Conservation (phyloP, 768 basidiomycete species). For the Tephrocybe sp. region DNA sequence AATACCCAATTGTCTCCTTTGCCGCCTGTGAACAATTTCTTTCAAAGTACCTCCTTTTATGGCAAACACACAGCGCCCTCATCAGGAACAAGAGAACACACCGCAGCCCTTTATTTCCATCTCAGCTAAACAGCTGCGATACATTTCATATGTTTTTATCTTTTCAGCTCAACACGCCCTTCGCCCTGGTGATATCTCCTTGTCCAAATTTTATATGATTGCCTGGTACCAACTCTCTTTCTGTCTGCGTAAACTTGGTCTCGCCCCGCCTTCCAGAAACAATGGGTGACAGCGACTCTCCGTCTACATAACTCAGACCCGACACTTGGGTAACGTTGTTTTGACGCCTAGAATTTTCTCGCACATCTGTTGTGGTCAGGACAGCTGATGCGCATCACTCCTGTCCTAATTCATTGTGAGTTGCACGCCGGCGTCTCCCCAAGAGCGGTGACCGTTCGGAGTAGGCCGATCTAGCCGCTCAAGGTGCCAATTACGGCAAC, state of each 20-base stretch:
- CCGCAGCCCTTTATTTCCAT: constrained; percentile 7
- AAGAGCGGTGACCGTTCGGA: constrained; percentile 12
- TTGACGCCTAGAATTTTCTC: constrained; percentile 11
- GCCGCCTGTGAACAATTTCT: constrained; percentile 10
- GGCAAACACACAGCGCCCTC: constrained; percentile 25
- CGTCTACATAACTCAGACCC: constrained; percentile 1
- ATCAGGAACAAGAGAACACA: constrained; percentile 14
- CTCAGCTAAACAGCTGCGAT: constrained; percentile 1
- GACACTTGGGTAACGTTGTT: constrained; percentile 1
- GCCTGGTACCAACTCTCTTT: too few species aligned
- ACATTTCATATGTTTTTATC: background rate
- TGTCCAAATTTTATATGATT: constrained; percentile 13
- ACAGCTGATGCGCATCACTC: constrained; percentile 16
- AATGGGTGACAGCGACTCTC: too few species aligned
- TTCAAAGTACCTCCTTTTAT: constrained; percentile 23
- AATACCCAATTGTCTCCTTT: constrained; percentile 3
- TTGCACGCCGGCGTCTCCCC: constrained; percentile 10
- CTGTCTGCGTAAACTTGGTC: too few species aligned
- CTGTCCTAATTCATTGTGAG: constrained; percentile 3
- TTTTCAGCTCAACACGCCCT: background rate
- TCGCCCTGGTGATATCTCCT: too few species aligned
- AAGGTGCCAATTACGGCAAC: background rate
- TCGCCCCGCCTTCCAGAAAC: too few species aligned
- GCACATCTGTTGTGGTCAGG: constrained; percentile 5
- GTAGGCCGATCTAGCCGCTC: constrained; percentile 11